Percentiles rank a stretch among this genome's conserved stretches.
phyloP scores from a whole-genome alignment of 2,329 filamentous ascomycete species.

The Zelopaecilomyces penicillatus region DNA sequence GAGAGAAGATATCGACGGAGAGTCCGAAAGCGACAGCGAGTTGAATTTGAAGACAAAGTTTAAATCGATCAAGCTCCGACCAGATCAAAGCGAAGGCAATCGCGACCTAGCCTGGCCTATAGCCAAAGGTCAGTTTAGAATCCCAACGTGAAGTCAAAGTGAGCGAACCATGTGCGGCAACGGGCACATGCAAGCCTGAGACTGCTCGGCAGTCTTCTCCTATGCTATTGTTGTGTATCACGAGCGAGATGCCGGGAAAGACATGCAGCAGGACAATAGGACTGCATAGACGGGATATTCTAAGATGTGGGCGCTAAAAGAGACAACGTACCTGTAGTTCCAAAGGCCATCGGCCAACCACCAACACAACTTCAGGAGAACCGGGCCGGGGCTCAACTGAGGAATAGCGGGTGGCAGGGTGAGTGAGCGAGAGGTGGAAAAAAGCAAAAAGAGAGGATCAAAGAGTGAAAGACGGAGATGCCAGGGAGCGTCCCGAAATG shows the following conservation, averaged over 20 bases:
- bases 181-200: too few species aligned
- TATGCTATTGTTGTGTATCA: too few species aligned
- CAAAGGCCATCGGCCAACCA: slow-evolving; percentile 6
- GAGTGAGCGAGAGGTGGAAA: neutral
- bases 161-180: too few species aligned
- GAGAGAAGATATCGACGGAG: too few species aligned
- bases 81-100: neutral
- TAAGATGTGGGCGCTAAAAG: neutral
- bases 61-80: too few species aligned
- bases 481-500: neutral
- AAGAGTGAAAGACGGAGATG: neutral
- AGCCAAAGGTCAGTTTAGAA: neutral
- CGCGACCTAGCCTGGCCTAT: neutral
- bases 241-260: too few species aligned
- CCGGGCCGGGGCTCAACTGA: neutral
- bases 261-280: too few species aligned
- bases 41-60: too few species aligned
- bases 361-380: slow-evolving; percentile 5
- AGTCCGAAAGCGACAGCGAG: too few species aligned
- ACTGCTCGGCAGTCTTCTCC: too few species aligned
- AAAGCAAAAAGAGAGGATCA: slow-evolving; percentile 2
- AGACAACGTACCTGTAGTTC: slow-evolving; percentile 5
- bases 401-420: neutral
- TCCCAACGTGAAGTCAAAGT: too few species aligned
- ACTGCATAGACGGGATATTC: too few species aligned